A percentile compares a stretch with the other conserved stretches of the same genome.
These are phyloP conservation scores for Magnolia officinalis DNA, from an alignment of 164 flowering plant species.

Conservation along the genomic window DNA sequence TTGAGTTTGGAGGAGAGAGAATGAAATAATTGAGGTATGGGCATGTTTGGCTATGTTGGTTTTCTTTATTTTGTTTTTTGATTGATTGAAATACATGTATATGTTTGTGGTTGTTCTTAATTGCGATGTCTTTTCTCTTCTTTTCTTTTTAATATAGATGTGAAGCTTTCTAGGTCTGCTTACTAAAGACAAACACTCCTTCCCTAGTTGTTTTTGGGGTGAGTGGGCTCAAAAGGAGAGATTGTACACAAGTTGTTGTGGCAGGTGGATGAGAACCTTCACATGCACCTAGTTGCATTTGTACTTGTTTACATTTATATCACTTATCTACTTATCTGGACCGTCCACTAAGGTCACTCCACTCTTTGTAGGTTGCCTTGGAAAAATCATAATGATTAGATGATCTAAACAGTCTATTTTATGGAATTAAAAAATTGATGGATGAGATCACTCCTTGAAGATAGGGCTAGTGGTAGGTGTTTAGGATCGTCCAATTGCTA, in stretches of 20 bases:
- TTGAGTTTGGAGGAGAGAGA: conserved; percentile 15
- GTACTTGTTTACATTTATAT: too few species aligned
- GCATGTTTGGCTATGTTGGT: not conserved
- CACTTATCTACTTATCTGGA: too few species aligned
- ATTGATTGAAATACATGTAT: not conserved
- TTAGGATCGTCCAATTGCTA: not conserved
- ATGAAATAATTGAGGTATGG: conserved; percentile 16
- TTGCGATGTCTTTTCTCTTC: not conserved
- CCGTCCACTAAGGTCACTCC: too few species aligned
- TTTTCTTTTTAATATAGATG: not conserved
- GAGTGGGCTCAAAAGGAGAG: too few species aligned
- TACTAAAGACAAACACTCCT: not conserved
- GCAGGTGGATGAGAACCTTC: not conserved
- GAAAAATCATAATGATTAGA: too few species aligned
- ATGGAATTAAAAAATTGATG: too few species aligned
- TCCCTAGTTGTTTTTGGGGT: not conserved
- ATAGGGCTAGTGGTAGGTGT: not conserved
- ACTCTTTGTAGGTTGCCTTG: too few species aligned
- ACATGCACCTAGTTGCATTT: too few species aligned
- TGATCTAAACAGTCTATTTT: too few species aligned
- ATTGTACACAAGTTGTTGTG: not conserved
- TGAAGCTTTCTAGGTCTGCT: not conserved
- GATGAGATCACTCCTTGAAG: too few species aligned
- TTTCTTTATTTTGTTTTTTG: not conserved
- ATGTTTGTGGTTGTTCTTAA: not conserved